A percentile compares a stretch with the other conserved stretches of the same genome.
Conservation (phyloP, 495 filamentous ascomycete genomes). For the Penicillium roqueforti region DNA sequence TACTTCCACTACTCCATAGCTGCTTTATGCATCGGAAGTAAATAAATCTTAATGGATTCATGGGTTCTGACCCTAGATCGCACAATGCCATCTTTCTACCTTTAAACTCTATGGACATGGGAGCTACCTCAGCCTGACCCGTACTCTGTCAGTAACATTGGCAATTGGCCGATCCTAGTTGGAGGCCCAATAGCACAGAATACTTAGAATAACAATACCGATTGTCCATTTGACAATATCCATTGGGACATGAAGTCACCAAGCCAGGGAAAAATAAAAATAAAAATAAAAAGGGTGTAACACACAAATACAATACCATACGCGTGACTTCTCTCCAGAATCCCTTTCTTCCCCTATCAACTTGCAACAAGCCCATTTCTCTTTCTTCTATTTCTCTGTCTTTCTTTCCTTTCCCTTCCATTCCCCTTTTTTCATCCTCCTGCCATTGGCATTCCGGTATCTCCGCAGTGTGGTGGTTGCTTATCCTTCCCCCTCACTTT, state of each 20-base stretch:
- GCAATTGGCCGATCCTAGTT: not conserved
- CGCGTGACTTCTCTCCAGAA: constrained; percentile 7
- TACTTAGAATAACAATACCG: not conserved
- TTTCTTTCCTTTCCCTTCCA: constrained; percentile 7
- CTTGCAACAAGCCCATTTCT: constrained; percentile 5
- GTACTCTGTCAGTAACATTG: not conserved
- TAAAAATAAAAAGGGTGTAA: not conserved
- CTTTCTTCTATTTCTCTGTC: not conserved
- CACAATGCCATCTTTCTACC: not conserved
- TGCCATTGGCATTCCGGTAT: constrained; percentile 6
- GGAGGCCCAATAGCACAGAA: not conserved
- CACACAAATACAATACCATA: constrained; percentile 8
- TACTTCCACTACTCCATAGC: not conserved
- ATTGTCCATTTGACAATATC: not conserved
- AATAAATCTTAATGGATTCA: not conserved
- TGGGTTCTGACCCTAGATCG: constrained; percentile 1
- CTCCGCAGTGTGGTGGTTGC: constrained; percentile 1
- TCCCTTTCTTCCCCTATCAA: not conserved
- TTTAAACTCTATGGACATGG: not conserved
- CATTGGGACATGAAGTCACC: not conserved
- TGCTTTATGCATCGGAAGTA: not conserved
- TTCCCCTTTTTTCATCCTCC: not conserved
- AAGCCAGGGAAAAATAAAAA: not conserved
- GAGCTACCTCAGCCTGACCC: constrained; percentile 7
- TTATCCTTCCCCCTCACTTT: constrained; percentile 8